phyloP scores from a whole-genome alignment of 371 early-diverging fungal genomes.

The Lichtheimia hyalospora region DNA sequence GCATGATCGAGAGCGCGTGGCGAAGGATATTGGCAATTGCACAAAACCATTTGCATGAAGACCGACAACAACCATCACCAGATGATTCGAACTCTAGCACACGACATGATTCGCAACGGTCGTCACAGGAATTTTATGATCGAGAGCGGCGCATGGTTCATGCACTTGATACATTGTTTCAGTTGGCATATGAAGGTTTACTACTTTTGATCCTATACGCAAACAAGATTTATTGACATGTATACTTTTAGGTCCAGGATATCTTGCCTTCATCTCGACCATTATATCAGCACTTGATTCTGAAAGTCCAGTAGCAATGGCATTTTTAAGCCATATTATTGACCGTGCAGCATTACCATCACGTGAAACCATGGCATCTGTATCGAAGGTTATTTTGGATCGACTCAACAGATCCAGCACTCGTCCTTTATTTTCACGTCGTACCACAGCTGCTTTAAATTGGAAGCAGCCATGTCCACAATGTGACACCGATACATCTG shows the following conservation, averaged over 20 bases:
- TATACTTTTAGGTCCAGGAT: conserved; percentile 27
- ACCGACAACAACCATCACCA: conserved; percentile 5
- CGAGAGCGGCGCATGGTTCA: conserved; percentile 24
- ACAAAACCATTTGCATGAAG: conserved; percentile 17
- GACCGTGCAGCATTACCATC: conserved; percentile 57
- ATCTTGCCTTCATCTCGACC: conserved; percentile 33
- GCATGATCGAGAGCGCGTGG: conserved; percentile 21
- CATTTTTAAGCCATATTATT: conserved; percentile 57
- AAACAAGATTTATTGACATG: neutral
- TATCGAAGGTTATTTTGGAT: conserved; percentile 33
- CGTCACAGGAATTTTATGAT: conserved; percentile 22
- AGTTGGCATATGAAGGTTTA: conserved; percentile 30
- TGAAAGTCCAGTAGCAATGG: conserved; percentile 56
- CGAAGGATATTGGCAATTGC: conserved; percentile 19
- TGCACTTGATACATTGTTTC: conserved; percentile 22
- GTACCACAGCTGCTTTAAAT: neutral
- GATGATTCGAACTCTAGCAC: neutral
- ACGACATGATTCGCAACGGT: neutral
- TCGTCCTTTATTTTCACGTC: conserved; percentile 20
- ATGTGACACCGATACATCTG: too few species aligned
- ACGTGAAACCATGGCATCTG: conserved; percentile 36
- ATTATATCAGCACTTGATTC: conserved; percentile 29
- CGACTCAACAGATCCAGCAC: conserved; percentile 26
- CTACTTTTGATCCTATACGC: neutral
- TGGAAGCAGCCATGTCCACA: too few species aligned